Percentiles rank a stretch among this genome's conserved stretches.
Evolutionary conservation across 225 moss, liverwort and hornwort genomes (phyloP).

Genomic region (Lunularia cruciata): DNA sequence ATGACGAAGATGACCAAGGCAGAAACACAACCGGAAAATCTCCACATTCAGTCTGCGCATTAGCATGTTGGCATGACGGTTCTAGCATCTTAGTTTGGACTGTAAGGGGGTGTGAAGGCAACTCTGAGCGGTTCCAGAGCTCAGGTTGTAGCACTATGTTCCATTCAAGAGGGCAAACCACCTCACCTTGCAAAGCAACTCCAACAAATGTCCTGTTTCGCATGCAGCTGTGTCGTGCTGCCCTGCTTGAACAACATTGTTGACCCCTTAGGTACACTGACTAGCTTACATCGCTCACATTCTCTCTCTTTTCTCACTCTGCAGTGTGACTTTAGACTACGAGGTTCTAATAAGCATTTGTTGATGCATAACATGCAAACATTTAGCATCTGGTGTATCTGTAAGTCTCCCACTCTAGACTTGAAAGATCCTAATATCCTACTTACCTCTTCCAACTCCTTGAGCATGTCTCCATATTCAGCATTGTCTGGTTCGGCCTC

Average conservation of each 20-base stretch:
- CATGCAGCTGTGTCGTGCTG: slow-evolving; percentile 99
- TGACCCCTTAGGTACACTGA: slow-evolving; percentile 99
- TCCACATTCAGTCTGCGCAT: slow-evolving; percentile 37
- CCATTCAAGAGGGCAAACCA: slow-evolving; percentile 84
- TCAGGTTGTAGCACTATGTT: slow-evolving; percentile 42
- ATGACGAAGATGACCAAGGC: slow-evolving; percentile 17
- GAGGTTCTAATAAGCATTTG: slow-evolving; percentile 44
- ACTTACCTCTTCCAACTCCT: slow-evolving; percentile 90
- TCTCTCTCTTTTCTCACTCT: slow-evolving; percentile 36
- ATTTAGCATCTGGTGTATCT: slow-evolving; percentile 37
- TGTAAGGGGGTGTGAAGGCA: slow-evolving; percentile 26
- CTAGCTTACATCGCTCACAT: slow-evolving; percentile 78
- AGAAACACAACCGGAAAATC: slow-evolving; percentile 29
- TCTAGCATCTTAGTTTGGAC: slow-evolving; percentile 26
- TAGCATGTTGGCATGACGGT: slow-evolving; percentile 31
- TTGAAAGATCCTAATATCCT: slow-evolving; percentile 27
- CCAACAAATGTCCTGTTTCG: slow-evolving; percentile 98
- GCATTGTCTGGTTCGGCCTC: slow-evolving; percentile 67
- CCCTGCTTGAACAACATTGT: slow-evolving; percentile 99
- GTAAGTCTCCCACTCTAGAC: slow-evolving; percentile 42
- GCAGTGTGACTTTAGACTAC: slow-evolving; percentile 46
- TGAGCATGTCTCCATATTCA: slow-evolving; percentile 87
- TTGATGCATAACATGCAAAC: slow-evolving; percentile 36
- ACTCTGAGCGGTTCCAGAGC: slow-evolving; percentile 34
- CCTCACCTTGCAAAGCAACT: slow-evolving; percentile 99